Evolutionary conservation across 306 rosid genomes (phyloP), one percentile per base, ranked within the genome.

Genomic region (Coriaria nepalensis): DNA sequence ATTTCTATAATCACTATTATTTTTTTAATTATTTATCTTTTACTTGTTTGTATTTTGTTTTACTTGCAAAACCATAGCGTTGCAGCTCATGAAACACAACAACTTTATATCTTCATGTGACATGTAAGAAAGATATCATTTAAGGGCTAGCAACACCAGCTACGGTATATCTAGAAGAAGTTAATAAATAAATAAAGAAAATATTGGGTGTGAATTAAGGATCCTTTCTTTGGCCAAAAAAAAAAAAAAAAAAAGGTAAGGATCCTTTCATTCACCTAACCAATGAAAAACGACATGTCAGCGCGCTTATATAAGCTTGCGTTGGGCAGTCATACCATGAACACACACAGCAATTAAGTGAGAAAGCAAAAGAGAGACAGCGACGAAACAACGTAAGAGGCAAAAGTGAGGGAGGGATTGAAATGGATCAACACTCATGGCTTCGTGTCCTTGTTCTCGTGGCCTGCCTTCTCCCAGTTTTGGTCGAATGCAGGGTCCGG

Each of bases 401-500:
- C n/a, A 12, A 40, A 36, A 60, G 5, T 4, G 10, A 47, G 35
- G 10, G 11, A 63, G 8, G 35, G 40, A 13, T 45, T 33, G 45
- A 43, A 57, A 87, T 87, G 96, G 71, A 12, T 20, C 29, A n/a
- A n/a, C n/a, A 20, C 33, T 73, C 54, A 37, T 53, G 72, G 71
- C 42, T 71, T 72, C 68, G 73, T 37, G 10, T 68, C 35, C 40
- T 81, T 10, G 55, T 84, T 56, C 68, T 84, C n/a, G 38, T 70
- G 55, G 62, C 62, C 10, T 81, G 75, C 66, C 45, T 84, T 72
- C 64, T 72, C 51, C 95, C 95, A 13, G 79, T 62, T 66, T 55
- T 81, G 62, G 83, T 88, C 7, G 74, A 88, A 37, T 81, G 84
- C 75, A 79, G 60, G 54, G 73, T 84, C 14, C 80, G 95, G 5